Percentiles rank a stretch among this genome's conserved stretches.
Evolutionary conservation across 75 land plant species (phyloP).

Genomic region (Cunninghamia lanceolata): DNA sequence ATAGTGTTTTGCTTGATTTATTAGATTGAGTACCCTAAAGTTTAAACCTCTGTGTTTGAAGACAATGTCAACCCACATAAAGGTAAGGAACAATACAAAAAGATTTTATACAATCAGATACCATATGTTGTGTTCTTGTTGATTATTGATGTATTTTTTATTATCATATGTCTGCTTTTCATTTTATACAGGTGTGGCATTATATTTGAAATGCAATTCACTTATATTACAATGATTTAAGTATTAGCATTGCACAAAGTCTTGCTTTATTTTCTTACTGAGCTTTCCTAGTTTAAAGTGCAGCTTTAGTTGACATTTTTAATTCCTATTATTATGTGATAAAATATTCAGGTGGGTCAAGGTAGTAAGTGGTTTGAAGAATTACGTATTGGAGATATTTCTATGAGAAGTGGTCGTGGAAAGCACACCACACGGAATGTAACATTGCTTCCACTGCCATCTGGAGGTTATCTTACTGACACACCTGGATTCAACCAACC

Average conservation of each 20-base stretch:
- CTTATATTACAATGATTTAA: not conserved
- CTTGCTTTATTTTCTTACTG: not conserved
- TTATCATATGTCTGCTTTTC: not conserved
- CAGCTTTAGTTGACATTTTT: constrained; percentile 1
- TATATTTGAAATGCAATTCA: not conserved
- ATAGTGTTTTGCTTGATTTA: constrained; percentile 1
- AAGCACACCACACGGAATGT: constrained; percentile 97
- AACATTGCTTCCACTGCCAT: constrained; percentile 76
- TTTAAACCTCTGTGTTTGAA: not conserved
- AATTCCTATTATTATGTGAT: not conserved
- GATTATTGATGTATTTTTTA: not conserved
- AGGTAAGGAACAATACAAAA: not conserved
- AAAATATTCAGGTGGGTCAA: constrained; percentile 11
- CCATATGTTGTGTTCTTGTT: not conserved
- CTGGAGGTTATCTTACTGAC: constrained; percentile 88
- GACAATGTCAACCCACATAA: not conserved
- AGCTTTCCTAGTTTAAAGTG: constrained; percentile 9
- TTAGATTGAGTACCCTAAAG: not conserved
- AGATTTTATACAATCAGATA: not conserved
- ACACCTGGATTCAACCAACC: constrained; percentile 98
- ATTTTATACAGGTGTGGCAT: not conserved
- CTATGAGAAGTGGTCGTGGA: constrained; percentile 82
- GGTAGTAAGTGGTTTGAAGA: constrained; percentile 70
- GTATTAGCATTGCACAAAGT: not conserved
- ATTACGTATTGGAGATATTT: constrained; percentile 79